phyloP scores from a whole-genome alignment of 169 alveolate species.

The Neospora caninum region DNA sequence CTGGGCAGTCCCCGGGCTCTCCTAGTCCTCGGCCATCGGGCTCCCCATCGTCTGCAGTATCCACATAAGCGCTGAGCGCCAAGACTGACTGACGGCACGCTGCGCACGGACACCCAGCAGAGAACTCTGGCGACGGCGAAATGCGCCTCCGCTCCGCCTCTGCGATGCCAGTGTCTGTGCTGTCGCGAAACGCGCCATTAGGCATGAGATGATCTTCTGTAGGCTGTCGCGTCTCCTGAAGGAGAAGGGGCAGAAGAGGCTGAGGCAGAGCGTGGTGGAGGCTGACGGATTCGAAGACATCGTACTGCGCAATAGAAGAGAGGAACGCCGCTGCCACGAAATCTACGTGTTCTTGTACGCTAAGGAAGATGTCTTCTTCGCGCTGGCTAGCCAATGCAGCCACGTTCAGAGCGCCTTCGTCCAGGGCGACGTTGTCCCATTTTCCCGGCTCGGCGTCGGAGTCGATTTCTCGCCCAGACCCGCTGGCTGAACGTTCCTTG shows the following conservation, averaged over 20 bases:
- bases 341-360: constrained; percentile 8
- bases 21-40: too few relatives aligned
- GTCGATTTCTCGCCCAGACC: too few relatives aligned
- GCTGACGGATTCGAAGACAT: background rate
- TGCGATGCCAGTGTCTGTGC: background rate
- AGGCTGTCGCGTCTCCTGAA: background rate
- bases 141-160: background rate
- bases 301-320: background rate
- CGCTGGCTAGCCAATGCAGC: background rate
- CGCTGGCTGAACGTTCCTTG: too few relatives aligned
- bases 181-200: too few relatives aligned
- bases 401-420: background rate
- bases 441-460: background rate
- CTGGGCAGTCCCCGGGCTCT: too few relatives aligned
- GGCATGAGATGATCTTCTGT: background rate
- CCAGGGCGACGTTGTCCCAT: background rate
- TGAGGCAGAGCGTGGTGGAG: constrained; percentile 21
- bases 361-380: background rate
- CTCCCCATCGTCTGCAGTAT: background rate
- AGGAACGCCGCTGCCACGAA: background rate
- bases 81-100: background rate
- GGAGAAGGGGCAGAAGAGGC: background rate
- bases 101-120: background rate
- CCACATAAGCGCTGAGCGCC: too few relatives aligned
- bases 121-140: background rate